These are phyloP conservation scores for Nemania sp. DNA, from an alignment of 2,329 filamentous ascomycete genomes.

Conservation along the genomic window DNA sequence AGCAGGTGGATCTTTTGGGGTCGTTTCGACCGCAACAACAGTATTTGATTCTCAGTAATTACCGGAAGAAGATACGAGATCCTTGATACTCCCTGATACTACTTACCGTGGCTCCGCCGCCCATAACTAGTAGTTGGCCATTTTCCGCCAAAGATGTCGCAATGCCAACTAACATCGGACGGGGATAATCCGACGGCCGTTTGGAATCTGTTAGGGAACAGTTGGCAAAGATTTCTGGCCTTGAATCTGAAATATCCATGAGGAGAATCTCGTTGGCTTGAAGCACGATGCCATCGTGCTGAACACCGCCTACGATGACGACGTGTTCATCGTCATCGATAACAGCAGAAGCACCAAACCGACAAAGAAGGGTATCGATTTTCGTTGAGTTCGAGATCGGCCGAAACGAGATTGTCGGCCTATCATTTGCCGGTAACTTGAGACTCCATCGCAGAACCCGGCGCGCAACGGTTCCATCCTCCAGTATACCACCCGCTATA, in stretches of 20 bases:
- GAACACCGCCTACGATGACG: slow-evolving; percentile 50
- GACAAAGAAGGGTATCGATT: slow-evolving; percentile 30
- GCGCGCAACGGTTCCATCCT: slow-evolving; percentile 63
- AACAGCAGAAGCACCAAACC: slow-evolving; percentile 50
- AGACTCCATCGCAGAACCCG: slow-evolving; percentile 69
- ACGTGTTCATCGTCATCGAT: slow-evolving; percentile 33
- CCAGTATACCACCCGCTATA: slow-evolving; percentile 71
- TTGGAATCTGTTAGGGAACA: slow-evolving; percentile 8
- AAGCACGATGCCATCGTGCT: slow-evolving; percentile 46
- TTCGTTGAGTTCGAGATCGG: slow-evolving; percentile 16
- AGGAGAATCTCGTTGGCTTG: slow-evolving; percentile 55
- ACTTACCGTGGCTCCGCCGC: slow-evolving; percentile 71
- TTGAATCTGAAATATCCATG: slow-evolving; percentile 42
- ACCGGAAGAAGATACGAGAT: too few relatives aligned
- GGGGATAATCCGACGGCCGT: slow-evolving; percentile 21
- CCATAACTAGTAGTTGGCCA: slow-evolving; percentile 63
- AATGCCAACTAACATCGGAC: slow-evolving; percentile 74
- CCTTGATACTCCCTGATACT: too few relatives aligned
- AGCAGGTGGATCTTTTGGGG: too few relatives aligned
- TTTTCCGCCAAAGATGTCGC: slow-evolving; percentile 54
- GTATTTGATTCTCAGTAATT: too few relatives aligned
- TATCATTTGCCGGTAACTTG: slow-evolving; percentile 25
- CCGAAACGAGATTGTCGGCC: slow-evolving; percentile 40
- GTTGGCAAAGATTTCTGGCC: slow-evolving; percentile 33
- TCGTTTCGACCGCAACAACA: too few relatives aligned